Evolutionary conservation across 1,284 basidiomycete genomes (phyloP), one percentile per base, ranked within the genome.

Genomic region (Boletus holoroseus): DNA sequence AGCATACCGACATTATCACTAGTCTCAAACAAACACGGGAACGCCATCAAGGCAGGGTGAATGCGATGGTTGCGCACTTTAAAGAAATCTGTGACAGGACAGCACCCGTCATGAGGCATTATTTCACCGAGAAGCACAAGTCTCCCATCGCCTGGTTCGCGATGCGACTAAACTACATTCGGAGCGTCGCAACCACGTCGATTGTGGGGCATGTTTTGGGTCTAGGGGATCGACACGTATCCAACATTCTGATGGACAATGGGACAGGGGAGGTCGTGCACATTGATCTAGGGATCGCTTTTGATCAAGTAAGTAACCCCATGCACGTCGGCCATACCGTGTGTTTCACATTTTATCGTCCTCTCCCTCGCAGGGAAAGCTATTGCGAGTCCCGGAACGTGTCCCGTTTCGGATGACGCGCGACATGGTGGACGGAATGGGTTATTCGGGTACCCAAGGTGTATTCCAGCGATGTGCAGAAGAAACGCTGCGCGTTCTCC

Each of bases 211-310:
- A 96, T 64, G 75, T 98, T 40, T 74, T 98, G 16, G 95, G 95
- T 3, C 76, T 99, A 0, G 95, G 95, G 0, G 95, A 99, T 66
- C 81, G 95, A 15, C 95, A 99, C 66, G 80, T 82, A 7, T 89
- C 88, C 35, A 99, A 99, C 68, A 96, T 99, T 58, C 76, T 99
- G 39, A 76, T 99, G 50, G 94, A 98, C 67, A 82, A 82, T 51
- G 69, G 69, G 31, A 85, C 81, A 11, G 95, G 95, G 20, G 93
- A 98, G 67, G 76, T 95, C 30, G 81, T 94, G 5, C 91, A 97
- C 66, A 99, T 99, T 48, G 95, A 99, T 70, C 78, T 99, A 28
- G 95, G 95, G 2, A 91, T 98, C 49, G 93, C 94, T 0, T 99
- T 99, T 68, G 96, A 97, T 58, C 91, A 93, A 74, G 91, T 89